A percentile compares a stretch with the other conserved stretches of the same genome.
These are phyloP conservation scores for Lasiodiplodia sp. DNA, from an alignment of 2,329 filamentous ascomycete species.

Conservation along the genomic window DNA sequence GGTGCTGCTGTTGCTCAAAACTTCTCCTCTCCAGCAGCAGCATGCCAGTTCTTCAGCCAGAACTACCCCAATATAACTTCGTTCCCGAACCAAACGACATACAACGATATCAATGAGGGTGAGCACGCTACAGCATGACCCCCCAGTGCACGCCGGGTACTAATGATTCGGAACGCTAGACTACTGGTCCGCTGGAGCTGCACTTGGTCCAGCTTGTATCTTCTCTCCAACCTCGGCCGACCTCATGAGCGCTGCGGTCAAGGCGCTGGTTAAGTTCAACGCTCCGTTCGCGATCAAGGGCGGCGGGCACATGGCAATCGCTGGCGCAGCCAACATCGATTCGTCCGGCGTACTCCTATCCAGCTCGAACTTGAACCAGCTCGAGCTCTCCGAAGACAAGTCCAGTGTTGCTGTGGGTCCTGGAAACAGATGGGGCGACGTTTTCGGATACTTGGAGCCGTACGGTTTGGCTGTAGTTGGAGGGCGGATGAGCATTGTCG, in stretches of 20 bases:
- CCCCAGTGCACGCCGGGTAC: too few species aligned
- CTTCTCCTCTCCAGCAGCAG: not conserved
- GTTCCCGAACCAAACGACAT: constrained; percentile 1
- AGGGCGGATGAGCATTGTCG: constrained; percentile 53
- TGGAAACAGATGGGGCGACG: constrained; percentile 41
- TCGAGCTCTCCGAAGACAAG: constrained; percentile 37
- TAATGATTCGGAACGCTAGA: not conserved
- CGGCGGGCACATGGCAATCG: constrained; percentile 39
- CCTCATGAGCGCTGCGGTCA: constrained; percentile 1
- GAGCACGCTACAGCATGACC: not conserved
- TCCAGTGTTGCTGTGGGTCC: constrained; percentile 39
- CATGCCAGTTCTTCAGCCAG: not conserved
- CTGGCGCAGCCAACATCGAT: constrained; percentile 30
- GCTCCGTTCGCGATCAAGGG: constrained; percentile 36
- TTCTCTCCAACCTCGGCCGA: constrained; percentile 4
- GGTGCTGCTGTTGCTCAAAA: not conserved
- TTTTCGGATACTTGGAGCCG: constrained; percentile 38
- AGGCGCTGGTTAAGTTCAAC: constrained; percentile 1
- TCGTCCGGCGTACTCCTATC: constrained; percentile 34
- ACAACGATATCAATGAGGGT: not conserved
- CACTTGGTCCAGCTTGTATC: constrained; percentile 30
- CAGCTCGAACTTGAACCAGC: constrained; percentile 35
- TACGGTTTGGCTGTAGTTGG: constrained; percentile 37
- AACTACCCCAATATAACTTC: constrained; percentile 14
- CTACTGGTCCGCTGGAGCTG: constrained; percentile 9